Evolutionary conservation across 106 monocot species (phyloP).

Genomic region (Chionographis japonica): DNA sequence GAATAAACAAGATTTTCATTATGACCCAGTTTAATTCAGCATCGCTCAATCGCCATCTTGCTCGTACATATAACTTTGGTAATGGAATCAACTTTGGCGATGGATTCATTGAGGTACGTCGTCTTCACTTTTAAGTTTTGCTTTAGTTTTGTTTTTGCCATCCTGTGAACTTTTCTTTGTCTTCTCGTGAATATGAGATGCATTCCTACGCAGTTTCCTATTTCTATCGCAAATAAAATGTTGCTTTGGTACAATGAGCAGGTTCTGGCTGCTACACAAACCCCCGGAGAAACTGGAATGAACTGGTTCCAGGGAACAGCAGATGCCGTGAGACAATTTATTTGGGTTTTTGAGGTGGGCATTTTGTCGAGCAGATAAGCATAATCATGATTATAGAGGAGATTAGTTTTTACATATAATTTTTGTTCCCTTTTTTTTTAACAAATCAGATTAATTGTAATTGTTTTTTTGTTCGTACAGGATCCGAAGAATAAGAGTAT

Average conservation of each 20-base stretch:
- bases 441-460: neutral
- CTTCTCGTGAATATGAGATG: neutral
- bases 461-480: conserved; percentile 17
- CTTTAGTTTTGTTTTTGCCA: neutral
- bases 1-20: conserved; percentile 69
- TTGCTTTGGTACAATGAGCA: conserved; percentile 5
- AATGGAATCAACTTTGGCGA: conserved; percentile 65
- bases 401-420: neutral
- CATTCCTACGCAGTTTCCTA: neutral
- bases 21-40: conserved; percentile 83
- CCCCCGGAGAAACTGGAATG: conserved; percentile 66
- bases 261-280: conserved; percentile 81
- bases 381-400: neutral
- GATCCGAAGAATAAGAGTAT: conserved; percentile 47
- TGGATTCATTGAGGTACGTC: conserved; percentile 68
- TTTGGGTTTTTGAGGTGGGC: conserved; percentile 89
- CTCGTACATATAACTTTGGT: conserved; percentile 65
- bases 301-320: conserved; percentile 92
- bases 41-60: conserved; percentile 70
- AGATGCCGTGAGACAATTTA: conserved; percentile 89
- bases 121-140: neutral
- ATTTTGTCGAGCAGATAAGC: neutral
- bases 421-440: neutral
- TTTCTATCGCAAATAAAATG: neutral
- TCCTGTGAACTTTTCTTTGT: neutral